Evolutionary conservation across 495 filamentous ascomycete species (phyloP), one percentile per base, ranked within the genome.

Genomic region (Trichoderma orchidacearum): DNA sequence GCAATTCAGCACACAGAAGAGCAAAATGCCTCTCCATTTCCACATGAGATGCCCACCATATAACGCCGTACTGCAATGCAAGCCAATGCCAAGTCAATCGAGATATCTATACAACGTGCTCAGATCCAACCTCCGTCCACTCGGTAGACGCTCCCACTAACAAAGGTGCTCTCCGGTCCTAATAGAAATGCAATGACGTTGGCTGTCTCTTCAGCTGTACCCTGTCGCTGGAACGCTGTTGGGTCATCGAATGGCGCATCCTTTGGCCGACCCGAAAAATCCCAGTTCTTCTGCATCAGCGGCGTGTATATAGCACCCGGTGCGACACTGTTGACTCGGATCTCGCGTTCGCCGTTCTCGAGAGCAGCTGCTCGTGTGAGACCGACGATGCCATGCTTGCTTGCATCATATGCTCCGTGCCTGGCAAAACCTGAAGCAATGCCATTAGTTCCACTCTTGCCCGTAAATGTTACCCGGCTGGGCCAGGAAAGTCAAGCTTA

Each of bases 261-360:
- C 56, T 54, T 59, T 52, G 36, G 66, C 60, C 59, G 75, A 31
- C 64, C 63, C 12, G 62, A 57, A 35, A 65, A 58, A 51, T 66
- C 62, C 64, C 64, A 70, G 30, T 59, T 60, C 63, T 66, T 63
- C 56, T 68, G 66, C 68, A 68, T 68, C 59, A 84, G 65, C 1
- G 79, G 80, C 17, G 81, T 83, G 51, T 78, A 75, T 58, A 82
- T 83, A 13, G 72, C 66, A 1, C 80, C 80, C 60, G 78, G 79
- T 1, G 76, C 77, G 54, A 82, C 72, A 3, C 74, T 70, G 66
- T 86, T 86, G 27, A 85, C 74, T 54, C 83, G 67, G 57, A 85
- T 75, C 18, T 67, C 70, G 48, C 69, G 74, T 17, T 56, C 56
- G 9, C 80, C 80, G 51, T 73, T 75, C 64, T 85, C 81, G 55